A percentile compares a stretch with the other conserved stretches of the same genome.
Evolutionary conservation across 148 eudicot species (phyloP).

Genomic region (Diospyros lotus): DNA sequence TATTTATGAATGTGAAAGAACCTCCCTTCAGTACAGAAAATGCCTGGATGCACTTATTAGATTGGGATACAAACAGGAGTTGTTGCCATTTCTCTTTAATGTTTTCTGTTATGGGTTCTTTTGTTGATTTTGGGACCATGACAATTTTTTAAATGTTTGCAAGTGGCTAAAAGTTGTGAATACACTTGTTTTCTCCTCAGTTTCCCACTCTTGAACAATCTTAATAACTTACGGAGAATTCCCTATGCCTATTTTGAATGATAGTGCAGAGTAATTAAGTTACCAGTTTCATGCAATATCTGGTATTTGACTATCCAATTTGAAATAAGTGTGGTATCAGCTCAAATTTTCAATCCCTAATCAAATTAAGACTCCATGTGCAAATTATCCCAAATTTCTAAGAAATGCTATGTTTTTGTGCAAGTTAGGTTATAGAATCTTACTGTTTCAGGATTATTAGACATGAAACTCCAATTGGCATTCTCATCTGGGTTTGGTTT

Average conservation of each 20-base stretch:
- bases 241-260: background rate
- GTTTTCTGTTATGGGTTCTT: background rate
- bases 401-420: too few relatives aligned
- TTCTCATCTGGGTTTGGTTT: background rate
- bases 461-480: too few relatives aligned
- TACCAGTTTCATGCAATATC: too few relatives aligned
- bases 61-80: background rate
- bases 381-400: too few relatives aligned
- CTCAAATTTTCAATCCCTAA: too few relatives aligned
- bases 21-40: background rate
- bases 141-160: background rate
- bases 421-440: too few relatives aligned
- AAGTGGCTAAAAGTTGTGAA: background rate
- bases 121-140: background rate
- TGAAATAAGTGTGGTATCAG: too few relatives aligned
- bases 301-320: too few relatives aligned
- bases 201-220: background rate
- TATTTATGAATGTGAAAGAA: background rate
- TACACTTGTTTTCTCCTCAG: background rate
- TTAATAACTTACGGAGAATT: background rate
- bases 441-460: too few relatives aligned
- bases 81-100: background rate
- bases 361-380: too few relatives aligned
- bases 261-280: background rate
- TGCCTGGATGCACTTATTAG: background rate